Evolutionary conservation across 2,329 filamentous ascomycete genomes (phyloP).

Genomic region (Ploettnerulaceae sp.): DNA sequence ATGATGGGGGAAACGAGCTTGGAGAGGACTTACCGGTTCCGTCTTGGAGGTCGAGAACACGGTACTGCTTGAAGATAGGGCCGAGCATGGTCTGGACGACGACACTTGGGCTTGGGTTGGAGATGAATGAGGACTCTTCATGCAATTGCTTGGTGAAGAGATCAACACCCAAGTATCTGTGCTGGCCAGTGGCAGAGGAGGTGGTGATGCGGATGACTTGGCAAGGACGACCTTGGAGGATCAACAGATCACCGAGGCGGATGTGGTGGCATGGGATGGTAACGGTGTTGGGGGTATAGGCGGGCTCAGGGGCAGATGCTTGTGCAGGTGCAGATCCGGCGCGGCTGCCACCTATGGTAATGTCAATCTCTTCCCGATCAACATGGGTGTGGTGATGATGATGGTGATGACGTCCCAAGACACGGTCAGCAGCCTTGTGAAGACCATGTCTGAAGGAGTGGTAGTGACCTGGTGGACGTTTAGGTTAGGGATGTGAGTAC

Average conservation of each 20-base stretch:
- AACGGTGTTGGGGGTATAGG: slow-evolving; percentile 68
- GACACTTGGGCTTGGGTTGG: slow-evolving; percentile 92
- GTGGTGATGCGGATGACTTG: slow-evolving; percentile 99
- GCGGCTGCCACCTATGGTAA: slow-evolving; percentile 23
- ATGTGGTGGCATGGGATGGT: slow-evolving; percentile 99
- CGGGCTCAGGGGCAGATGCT: slow-evolving; percentile 21
- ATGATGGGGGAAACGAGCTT: background rate
- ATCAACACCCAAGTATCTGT: slow-evolving; percentile 99
- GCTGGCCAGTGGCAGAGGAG: slow-evolving; percentile 95
- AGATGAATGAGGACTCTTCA: slow-evolving; percentile 97
- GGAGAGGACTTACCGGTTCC: slow-evolving; percentile 51
- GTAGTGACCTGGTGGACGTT: slow-evolving; percentile 52
- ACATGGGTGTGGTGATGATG: slow-evolving; percentile 41
- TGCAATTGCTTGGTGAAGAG: slow-evolving; percentile 99
- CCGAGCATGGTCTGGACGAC: slow-evolving; percentile 99
- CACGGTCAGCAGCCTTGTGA: slow-evolving; percentile 59
- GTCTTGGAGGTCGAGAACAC: slow-evolving; percentile 93
- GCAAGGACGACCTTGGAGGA: slow-evolving; percentile 98
- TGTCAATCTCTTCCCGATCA: slow-evolving; percentile 30
- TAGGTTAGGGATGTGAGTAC: slow-evolving; percentile 24
- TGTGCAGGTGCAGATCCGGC: slow-evolving; percentile 14
- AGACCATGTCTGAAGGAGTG: slow-evolving; percentile 70
- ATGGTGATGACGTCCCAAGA: slow-evolving; percentile 56
- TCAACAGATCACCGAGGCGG: slow-evolving; percentile 96
- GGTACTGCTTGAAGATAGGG: slow-evolving; percentile 99